Evolutionary conservation across 257 asterid genomes (phyloP), one percentile per base, ranked within the genome.

Genomic region (Cynanchum wilfordii): DNA sequence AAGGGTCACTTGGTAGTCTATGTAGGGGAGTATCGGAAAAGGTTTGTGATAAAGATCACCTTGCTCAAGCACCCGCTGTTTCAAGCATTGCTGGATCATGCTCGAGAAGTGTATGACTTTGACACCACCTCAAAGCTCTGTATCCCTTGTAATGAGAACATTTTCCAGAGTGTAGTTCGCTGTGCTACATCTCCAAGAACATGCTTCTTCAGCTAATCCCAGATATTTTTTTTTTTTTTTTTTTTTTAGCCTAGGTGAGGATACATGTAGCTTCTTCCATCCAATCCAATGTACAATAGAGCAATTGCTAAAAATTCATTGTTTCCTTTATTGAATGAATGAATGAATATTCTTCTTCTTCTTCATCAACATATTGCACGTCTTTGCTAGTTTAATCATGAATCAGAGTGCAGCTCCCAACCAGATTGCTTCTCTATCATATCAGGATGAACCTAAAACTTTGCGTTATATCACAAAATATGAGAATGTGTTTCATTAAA

Each of bases 1-100:
- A 93, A 85, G 86, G 98, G 98, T 20, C 98, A 93, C 76, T 58
- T 84, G 78, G 98, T 85, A 42, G 91, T 90, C 50, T 93, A 90
- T 25, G 97, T 93, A 5, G 98, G 98, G 3, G 93, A 89, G 52
- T 72, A 63, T 57, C 86, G 78, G 36, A 90, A 87, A 76, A 87
- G 97, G 78, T 89, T 82, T 50, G 98, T 93, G 25, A 93, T 93
- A 84, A 87, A 89, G 72, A 83, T 93, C 27, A 72, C 82, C 76
- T 73, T 87, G 45, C 84, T 93, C 78, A 84, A 89, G 78, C 82
- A 93, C 73, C 98, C 98, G 0, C 87, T 90, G 25, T 89, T 93
- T 80, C 89, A 81, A 76, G 90, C 91, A 5, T 82, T 93, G 86
- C 84, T 93, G 42, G 93, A 93, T 75, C 96, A 89, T 73, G 95